Base-by-base conservation (phyloP, 2,329 filamentous ascomycete species). In the Cercospora citrullina region DNA sequence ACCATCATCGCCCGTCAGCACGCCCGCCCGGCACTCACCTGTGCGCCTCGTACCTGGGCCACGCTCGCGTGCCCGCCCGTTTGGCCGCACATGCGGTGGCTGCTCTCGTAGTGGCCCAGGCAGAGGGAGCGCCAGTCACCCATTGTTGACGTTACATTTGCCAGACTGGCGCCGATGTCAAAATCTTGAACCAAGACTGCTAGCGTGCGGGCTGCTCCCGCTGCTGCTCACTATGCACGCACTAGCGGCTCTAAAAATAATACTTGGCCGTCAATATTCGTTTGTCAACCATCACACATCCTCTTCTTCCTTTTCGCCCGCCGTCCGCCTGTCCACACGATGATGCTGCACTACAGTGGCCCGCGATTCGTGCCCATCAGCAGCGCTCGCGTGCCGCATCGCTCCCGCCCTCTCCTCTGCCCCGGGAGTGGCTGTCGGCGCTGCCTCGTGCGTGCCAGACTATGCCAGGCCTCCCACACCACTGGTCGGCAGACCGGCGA, bases 91-190 rank as follows among this genome's bases (percentile, higher is more conserved):
- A 21, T 53, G 48, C 48, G 18, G 48, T 26, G 18, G 53, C 53
- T 31, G 53, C 53, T 57, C 23, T 14, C 53, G 23, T 18, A 33
- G 23, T 33, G 30, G 59, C 58, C 21, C 28, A 23, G 14, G 58
- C 59, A 14, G 59, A 14, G 39, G 33, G 28, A 23, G 21, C 31
- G 23, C 59, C 59, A 18, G 28, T n/a, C 31, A 33, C 33, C 59
- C 59, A 21, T n/a, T 14, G 23, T 57, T 30, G 53, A 57, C 53
- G 53, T 57, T 57, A 31, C 53, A 57, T 57, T 57, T 51, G 45
- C 45, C 18, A 51, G 45, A 51, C 45, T 51, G 18, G 53, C 16
- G 23, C 28, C 53, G 53, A 57, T 26, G 53, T 57, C 53, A 57
- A 57, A 57, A 31, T 57, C 53, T 57, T 9, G 23, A 16, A 30